Evolutionary conservation across 495 filamentous ascomycete species (phyloP).

Genomic region (Cairneyella variabilis): DNA sequence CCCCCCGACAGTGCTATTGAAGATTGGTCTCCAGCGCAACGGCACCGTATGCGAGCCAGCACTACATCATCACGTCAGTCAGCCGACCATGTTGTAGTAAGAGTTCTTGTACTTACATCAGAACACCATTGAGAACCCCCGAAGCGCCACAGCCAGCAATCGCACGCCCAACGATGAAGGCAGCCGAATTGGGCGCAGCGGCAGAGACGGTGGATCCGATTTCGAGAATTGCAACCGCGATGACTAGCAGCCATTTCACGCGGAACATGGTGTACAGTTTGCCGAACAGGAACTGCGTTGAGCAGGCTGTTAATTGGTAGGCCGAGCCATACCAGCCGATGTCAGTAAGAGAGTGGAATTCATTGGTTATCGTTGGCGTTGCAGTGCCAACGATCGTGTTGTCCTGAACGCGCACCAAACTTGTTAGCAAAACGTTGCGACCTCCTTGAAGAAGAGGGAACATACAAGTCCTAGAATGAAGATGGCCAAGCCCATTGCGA

Average conservation of each 20-base stretch:
- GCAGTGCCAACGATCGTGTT: conserved; percentile 27
- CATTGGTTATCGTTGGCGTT: conserved; percentile 43
- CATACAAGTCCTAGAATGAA: too few species aligned
- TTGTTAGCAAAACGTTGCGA: not conserved
- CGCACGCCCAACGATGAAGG: conserved; percentile 52
- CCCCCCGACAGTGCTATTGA: too few species aligned
- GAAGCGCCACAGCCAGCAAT: conserved; percentile 31
- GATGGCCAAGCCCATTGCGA: too few species aligned
- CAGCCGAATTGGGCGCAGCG: conserved; percentile 44
- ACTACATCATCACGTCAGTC: too few species aligned
- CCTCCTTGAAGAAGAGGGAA: not conserved
- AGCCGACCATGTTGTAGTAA: too few species aligned
- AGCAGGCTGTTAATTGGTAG: conserved; percentile 43
- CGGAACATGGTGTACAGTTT: conserved; percentile 42
- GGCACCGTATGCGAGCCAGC: too few species aligned
- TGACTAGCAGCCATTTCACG: conserved; percentile 37
- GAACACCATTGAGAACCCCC: conserved; percentile 33
- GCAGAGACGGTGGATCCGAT: conserved; percentile 50
- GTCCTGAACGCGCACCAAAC: not conserved
- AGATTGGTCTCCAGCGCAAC: too few species aligned
- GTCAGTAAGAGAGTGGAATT: conserved; percentile 40
- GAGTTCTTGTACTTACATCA: too few species aligned
- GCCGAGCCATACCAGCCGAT: conserved; percentile 51
- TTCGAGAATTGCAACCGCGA: conserved; percentile 39
- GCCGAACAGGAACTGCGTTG: conserved; percentile 42